A percentile compares a stretch with the other conserved stretches of the same genome.
Evolutionary conservation across 805 yeast species (phyloP).

Genomic region (Ogataea nakhonphanomensis): DNA sequence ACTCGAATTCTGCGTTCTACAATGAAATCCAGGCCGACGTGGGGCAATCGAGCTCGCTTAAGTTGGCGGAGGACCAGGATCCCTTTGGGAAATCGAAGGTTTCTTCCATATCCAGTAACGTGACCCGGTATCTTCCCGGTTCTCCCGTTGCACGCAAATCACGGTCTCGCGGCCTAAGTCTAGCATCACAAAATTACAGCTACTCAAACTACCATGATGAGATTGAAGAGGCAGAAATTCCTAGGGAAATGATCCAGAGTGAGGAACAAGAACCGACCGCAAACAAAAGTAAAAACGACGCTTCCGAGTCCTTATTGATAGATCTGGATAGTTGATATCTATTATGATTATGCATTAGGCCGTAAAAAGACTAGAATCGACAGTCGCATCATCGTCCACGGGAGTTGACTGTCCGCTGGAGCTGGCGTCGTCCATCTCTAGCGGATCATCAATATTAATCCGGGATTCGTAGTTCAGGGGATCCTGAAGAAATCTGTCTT

Average conservation of each 20-base stretch:
- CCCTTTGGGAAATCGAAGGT: conserved; percentile 22
- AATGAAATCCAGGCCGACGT: conserved; percentile 16
- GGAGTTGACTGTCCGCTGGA: conserved; percentile 24
- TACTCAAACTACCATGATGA: conserved; percentile 6
- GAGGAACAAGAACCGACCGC: background rate
- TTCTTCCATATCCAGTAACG: conserved; percentile 20
- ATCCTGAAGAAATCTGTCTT: conserved; percentile 32
- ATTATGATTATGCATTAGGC: conserved; percentile 12
- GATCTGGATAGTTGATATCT: conserved; percentile 6
- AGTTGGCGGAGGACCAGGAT: conserved; percentile 13
- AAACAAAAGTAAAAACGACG: background rate
- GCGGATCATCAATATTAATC: conserved; percentile 7
- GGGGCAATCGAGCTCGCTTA: conserved; percentile 4
- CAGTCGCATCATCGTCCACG: conserved; percentile 19
- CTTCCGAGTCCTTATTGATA: conserved; percentile 1
- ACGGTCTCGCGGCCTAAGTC: conserved; percentile 9
- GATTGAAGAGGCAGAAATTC: background rate
- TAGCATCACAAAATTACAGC: conserved; percentile 6
- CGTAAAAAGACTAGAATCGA: conserved; percentile 18
- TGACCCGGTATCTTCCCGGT: conserved; percentile 14
- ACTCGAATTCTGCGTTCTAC: conserved; percentile 14
- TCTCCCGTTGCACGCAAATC: conserved; percentile 11
- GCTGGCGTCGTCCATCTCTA: conserved; percentile 19
- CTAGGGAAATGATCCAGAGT: background rate
- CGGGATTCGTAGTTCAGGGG: conserved; percentile 29